Percentiles rank a stretch among this genome's conserved stretches.
Evolutionary conservation across 129 eudicot genomes (phyloP).

Genomic region (Chrysanthemum seticuspe): DNA sequence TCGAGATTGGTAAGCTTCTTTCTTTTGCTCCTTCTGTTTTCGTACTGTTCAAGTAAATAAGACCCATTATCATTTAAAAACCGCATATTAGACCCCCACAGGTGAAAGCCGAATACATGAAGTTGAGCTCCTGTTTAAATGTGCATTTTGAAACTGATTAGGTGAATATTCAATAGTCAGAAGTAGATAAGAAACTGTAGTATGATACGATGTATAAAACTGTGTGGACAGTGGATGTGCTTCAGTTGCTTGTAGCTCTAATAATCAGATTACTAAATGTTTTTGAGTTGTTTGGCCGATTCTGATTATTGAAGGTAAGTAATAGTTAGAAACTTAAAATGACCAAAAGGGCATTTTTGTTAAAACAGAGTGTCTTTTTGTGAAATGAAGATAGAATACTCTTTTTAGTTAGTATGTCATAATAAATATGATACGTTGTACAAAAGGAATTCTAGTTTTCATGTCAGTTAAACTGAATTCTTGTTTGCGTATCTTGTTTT

Average conservation of each 20-base stretch:
- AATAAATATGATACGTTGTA: no score
- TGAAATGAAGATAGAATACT: no score
- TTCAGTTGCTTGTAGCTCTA: no score
- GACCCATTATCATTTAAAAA: neutral
- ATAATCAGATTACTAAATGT: no score
- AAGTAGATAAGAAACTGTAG: no score
- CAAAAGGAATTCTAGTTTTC: neutral
- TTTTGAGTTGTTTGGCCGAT: neutral
- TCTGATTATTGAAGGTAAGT: neutral
- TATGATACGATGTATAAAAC: no score
- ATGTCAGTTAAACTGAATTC: neutral
- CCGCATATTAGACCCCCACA: neutral
- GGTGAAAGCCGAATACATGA: neutral
- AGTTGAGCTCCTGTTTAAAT: neutral
- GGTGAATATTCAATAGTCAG: neutral
- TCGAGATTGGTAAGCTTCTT: constrained; percentile 58
- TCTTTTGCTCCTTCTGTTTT: neutral
- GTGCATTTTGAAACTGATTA: neutral
- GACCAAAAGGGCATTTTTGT: neutral
- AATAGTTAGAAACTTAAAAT: neutral
- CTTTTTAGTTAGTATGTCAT: no score
- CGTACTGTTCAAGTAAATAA: neutral
- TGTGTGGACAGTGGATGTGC: no score
- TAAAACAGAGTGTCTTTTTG: neutral
- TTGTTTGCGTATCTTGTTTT: constrained; percentile 3